A percentile compares a stretch with the other conserved stretches of the same genome.
Conservation (phyloP, 31 red algal genomes). For the Endocladia muricata region DNA sequence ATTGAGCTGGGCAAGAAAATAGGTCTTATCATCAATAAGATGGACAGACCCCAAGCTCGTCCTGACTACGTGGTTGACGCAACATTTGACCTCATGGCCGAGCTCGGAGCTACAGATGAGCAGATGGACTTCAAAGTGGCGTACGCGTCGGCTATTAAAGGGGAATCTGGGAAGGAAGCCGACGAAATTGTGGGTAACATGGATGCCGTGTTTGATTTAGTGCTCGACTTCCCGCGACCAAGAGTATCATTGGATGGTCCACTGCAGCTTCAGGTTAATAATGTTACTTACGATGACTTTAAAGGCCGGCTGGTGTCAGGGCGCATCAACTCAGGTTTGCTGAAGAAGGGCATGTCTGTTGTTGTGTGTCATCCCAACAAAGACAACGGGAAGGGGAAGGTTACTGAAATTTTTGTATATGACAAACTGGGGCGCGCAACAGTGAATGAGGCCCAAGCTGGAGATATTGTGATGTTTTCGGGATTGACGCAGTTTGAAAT, state of each 20-base stretch:
- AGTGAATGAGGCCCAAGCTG: constrained; percentile 70
- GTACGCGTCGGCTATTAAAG: constrained; percentile 91
- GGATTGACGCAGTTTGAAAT: constrained; percentile 75
- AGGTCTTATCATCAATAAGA: constrained; percentile 90
- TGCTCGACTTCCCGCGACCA: constrained; percentile 80
- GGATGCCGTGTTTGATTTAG: constrained; percentile 80
- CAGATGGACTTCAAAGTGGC: constrained; percentile 86
- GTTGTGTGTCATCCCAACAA: constrained; percentile 70
- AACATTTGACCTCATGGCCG: constrained; percentile 88
- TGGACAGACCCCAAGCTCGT: constrained; percentile 79
- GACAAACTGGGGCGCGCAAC: constrained; percentile 81
- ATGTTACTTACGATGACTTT: constrained; percentile 90
- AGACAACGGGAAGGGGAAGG: constrained; percentile 46
- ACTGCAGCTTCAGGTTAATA: constrained; percentile 83
- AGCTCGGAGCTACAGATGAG: constrained; percentile 86
- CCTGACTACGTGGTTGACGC: constrained; percentile 80
- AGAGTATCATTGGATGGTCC: constrained; percentile 59
- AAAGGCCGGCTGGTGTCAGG: constrained; percentile 87
- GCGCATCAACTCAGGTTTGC: constrained; percentile 64
- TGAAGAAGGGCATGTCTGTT: constrained; percentile 46
- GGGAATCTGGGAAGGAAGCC: constrained; percentile 53
- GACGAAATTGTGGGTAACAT: constrained; percentile 61
- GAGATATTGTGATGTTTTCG: constrained; percentile 91
- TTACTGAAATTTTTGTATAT: constrained; percentile 82
- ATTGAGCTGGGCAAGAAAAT: constrained; percentile 76